Evolutionary conservation across 202 grass and related monocot genomes (phyloP), one percentile per base, ranked within the genome.

Genomic region (Brachypodium distachyon): DNA sequence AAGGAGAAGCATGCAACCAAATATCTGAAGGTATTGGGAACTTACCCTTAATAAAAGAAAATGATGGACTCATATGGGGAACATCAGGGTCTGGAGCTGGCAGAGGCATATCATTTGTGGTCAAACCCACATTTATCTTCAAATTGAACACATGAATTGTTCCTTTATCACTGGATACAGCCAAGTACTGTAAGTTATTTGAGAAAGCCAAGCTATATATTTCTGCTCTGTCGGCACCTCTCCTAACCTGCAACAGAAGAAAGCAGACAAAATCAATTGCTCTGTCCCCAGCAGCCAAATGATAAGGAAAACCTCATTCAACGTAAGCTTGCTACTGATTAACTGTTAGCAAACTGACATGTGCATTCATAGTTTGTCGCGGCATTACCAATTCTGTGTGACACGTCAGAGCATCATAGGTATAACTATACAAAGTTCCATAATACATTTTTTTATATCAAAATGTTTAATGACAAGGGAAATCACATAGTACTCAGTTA

Each of bases 151-250:
- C 95, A 83, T 98, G 95, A 66, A 98, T 86, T 66, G 95, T 97
- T 67, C 91, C 89, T 86, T 97, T 97, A 72, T 97, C 95, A 73
- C 95, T 97, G 26, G 95, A 97, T 57, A 88, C 95, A 72, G 91
- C 70, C 59, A 97, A 63, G 84, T 87, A 97, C 72, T 97, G 91
- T 77, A 94, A 82, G 80, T 90, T 90, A 50, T 85, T 84, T 61
- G 91, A 97, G 86, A 97, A 97, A 69, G 91, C 91, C 89, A 97
- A 85, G 42, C 95, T 97, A 86, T 92, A 92, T 87, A 94, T 92
- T 67, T 98, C 89, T 55, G 95, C 95, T 78, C 95, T 90, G 76
- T 97, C 95, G 33, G 95, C 95, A 67, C 95, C 95, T 90, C 95
- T 94, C 75, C 94, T 81, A 71, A 97, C 91, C 95, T 97, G 82